Percentiles rank a stretch among this genome's conserved stretches.
phyloP scores from a whole-genome alignment of 495 filamentous ascomycete species.

The Penicillium manginii region DNA sequence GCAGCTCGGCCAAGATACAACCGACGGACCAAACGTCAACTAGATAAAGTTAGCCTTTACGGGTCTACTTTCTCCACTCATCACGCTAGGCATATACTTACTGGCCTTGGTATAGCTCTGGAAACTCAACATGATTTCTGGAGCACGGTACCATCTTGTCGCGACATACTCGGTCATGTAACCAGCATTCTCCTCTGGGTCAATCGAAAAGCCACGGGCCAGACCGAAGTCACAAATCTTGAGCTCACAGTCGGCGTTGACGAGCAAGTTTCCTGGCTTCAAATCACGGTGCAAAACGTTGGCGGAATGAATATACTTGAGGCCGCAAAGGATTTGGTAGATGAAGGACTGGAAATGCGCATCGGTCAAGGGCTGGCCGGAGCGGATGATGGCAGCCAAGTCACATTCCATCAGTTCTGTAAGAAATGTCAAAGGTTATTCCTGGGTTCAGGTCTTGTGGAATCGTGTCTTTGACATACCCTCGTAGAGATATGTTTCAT shows the following conservation, averaged over 20 bases:
- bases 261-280: conserved; percentile 94
- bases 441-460: background rate
- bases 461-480: conserved; percentile 53
- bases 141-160: conserved; percentile 97
- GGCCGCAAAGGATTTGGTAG: conserved; percentile 90
- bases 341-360: conserved; percentile 96
- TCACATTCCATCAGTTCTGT: conserved; percentile 99
- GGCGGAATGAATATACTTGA: conserved; percentile 98
- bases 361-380: conserved; percentile 93
- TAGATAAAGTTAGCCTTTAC: conserved; percentile 34
- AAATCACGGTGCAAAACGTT: conserved; percentile 96
- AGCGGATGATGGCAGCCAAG: conserved; percentile 95
- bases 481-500: conserved; percentile 98
- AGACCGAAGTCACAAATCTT: conserved; percentile 99
- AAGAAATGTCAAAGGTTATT: conserved; percentile 17
- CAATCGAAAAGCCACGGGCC: conserved; percentile 92
- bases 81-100: conserved; percentile 53
- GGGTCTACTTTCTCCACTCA: background rate
- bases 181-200: conserved; percentile 96
- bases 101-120: conserved; percentile 99
- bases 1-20: conserved; percentile 94
- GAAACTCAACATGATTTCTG: conserved; percentile 99
- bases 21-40: conserved; percentile 99
- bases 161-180: conserved; percentile 99
- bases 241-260: conserved; percentile 98